Evolutionary conservation across 2,329 filamentous ascomycete genomes (phyloP), one percentile per base, ranked within the genome.

Genomic region (Neocucurbitaria cava): DNA sequence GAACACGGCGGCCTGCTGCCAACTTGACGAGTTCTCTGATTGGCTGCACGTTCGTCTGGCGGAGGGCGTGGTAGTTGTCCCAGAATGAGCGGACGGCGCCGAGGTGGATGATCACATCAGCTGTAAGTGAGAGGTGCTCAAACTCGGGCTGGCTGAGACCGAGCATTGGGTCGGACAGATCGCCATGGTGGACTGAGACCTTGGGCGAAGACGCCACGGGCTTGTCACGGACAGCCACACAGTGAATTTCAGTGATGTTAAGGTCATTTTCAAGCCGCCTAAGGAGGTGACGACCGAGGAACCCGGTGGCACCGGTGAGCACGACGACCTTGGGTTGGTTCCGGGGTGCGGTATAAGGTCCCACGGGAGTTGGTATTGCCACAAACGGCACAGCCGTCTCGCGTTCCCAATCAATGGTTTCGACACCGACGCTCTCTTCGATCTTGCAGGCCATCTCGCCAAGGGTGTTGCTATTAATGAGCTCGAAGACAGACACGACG

Each of bases 391-490:
- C 7, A 5, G 11, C 23, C 17, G 73, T 79, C 55, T 81, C 78
- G 3, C 43, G 15, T 1, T 74, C 67, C 79, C 79, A 81, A 51
- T 78, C 66, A 36, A 79, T 42, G 1, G 3, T 18, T 8, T 11
- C 11, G n/a, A 24, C 20, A 15, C 3, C 13, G 3, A n/a, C 18
- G n/a, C 33, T 35, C 5, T 4, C 5, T 13, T 46, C 4, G 74
- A 41, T 45, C n/a, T 44, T 52, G 52, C 28, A 9, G 39, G 79
- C 76, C 78, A 84, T 81, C 1, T 30, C 40, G 0, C 62, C 61
- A 0, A 83, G 67, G 0, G 76, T 79, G 52, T 68, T 78, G 1
- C 62, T 49, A 3, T 72, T 58, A 38, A 81, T 74, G 1, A 84
- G 66, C 0, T 79, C 58, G 1, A 66, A 13, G 0, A 83, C 60